These are phyloP conservation scores for Teratosphaeria gauchensis DNA, from an alignment of 2,329 filamentous ascomycete genomes.

Conservation along the genomic window DNA sequence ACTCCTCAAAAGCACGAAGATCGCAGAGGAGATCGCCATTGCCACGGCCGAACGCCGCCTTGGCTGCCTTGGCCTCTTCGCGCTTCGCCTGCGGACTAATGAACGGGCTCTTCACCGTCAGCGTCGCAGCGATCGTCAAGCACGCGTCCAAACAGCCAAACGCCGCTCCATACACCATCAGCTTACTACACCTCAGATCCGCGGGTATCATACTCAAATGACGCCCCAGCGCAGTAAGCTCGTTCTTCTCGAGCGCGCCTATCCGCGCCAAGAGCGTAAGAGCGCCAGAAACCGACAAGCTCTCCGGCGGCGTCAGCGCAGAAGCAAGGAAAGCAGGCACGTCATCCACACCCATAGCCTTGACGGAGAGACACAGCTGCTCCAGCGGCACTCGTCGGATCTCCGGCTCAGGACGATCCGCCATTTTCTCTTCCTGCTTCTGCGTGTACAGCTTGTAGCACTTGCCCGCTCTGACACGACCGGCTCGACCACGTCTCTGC, in stretches of 20 bases:
- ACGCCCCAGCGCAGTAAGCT: conserved; percentile 79
- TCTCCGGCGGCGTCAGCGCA: conserved; percentile 81
- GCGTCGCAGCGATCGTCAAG: conserved; percentile 78
- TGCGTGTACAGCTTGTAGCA: conserved; percentile 94
- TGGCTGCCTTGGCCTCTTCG: conserved; percentile 69
- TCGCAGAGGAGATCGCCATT: conserved; percentile 88
- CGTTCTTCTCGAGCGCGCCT: conserved; percentile 77
- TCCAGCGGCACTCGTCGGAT: conserved; percentile 88
- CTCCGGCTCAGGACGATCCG: conserved; percentile 81
- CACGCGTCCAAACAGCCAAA: conserved; percentile 87
- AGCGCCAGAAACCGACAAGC: conserved; percentile 75
- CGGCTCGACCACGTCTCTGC: conserved; percentile 84
- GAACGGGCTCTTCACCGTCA: conserved; percentile 85
- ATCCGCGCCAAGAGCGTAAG: conserved; percentile 70
- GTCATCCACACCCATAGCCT: conserved; percentile 84
- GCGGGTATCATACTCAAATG: conserved; percentile 94
- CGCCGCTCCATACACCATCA: conserved; percentile 90
- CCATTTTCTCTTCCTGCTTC: conserved; percentile 76
- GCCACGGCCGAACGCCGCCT: conserved; percentile 59
- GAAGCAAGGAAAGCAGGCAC: conserved; percentile 72
- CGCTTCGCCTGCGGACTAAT: conserved; percentile 72
- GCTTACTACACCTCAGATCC: conserved; percentile 82
- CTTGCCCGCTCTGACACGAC: conserved; percentile 78
- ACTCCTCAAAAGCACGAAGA: conserved; percentile 72
- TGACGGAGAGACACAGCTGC: conserved; percentile 86